phyloP scores from a whole-genome alignment of 306 rosid species.

The Aeschynomene evenia region DNA sequence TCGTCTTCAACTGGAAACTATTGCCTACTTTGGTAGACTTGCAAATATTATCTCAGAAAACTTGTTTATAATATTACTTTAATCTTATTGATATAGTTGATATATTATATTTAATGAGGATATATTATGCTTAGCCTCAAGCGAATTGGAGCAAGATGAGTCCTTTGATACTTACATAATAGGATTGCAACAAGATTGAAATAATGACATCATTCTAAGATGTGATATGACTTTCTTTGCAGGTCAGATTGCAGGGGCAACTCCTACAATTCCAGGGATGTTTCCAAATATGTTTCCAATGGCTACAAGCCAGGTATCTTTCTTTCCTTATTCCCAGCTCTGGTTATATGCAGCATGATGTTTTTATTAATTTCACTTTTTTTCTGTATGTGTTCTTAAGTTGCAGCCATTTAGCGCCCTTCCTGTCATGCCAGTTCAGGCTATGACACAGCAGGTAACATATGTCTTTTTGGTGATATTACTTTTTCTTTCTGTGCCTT shows the following conservation, averaged over 20 bases:
- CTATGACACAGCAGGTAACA: constrained; percentile 97
- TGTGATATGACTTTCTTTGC: constrained; percentile 37
- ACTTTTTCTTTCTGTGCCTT: background rate
- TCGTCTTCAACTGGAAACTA: constrained; percentile 90
- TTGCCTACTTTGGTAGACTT: constrained; percentile 94
- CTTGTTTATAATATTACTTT: constrained; percentile 49
- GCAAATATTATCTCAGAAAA: constrained; percentile 64
- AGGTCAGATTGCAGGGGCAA: constrained; percentile 87
- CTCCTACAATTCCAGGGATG: constrained; percentile 86
- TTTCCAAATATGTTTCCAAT: constrained; percentile 87
- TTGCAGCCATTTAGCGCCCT: constrained; percentile 76
- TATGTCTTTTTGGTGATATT: background rate
- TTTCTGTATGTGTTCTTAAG: constrained; percentile 29
- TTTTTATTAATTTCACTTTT: constrained; percentile 10
- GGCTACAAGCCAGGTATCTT: constrained; percentile 78
- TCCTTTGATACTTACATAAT: constrained; percentile 34
- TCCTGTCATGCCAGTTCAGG: constrained; percentile 99
- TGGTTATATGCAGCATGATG: background rate
- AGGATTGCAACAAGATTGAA: constrained; percentile 12
- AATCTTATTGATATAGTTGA: constrained; percentile 38
- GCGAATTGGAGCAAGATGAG: constrained; percentile 38
- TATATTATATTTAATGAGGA: constrained; percentile 40
- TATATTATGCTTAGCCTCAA: constrained; percentile 37
- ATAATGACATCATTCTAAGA: constrained; percentile 29
- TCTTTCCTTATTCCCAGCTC: background rate